These are phyloP conservation scores for Pythium oligandrum DNA, from an alignment of 352 stramenopile genomes.

Conservation along the genomic window DNA sequence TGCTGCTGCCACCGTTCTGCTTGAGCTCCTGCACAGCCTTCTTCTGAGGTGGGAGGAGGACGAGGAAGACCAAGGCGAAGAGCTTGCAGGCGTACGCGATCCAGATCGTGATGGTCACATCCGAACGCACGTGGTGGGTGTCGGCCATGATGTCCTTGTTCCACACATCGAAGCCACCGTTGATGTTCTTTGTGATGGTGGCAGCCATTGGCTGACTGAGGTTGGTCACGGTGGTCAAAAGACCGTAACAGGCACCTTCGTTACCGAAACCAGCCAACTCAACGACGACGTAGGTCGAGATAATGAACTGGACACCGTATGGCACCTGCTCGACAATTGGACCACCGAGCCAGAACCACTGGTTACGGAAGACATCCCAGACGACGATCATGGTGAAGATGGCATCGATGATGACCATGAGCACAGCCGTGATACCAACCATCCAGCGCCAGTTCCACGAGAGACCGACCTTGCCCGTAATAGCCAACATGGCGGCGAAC, in stretches of 20 bases:
- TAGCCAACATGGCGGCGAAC: constrained; percentile 2
- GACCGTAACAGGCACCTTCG: constrained; percentile 13
- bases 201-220: background rate
- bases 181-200: constrained; percentile 12
- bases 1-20: constrained; percentile 1
- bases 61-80: constrained; percentile 9
- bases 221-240: constrained; percentile 12
- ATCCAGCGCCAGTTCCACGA: constrained; percentile 11
- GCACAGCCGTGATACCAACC: constrained; percentile 1
- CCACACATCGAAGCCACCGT: constrained; percentile 6
- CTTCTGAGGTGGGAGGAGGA: constrained; percentile 21
- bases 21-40: constrained; percentile 10
- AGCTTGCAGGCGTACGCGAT: constrained; percentile 17
- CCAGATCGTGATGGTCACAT: constrained; percentile 20
- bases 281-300: constrained; percentile 13
- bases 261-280: constrained; percentile 18
- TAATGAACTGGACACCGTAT: constrained; percentile 14
- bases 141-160: constrained; percentile 11
- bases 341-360: constrained; percentile 13
- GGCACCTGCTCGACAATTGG: constrained; percentile 8
- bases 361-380: constrained; percentile 15
- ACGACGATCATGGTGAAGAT: constrained; percentile 5
- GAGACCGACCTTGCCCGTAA: constrained; percentile 12
- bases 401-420: constrained; percentile 3
- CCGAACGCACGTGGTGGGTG: constrained; percentile 8